Base-by-base conservation (phyloP, 2,329 filamentous ascomycete species). In the Massarina eburnea region DNA sequence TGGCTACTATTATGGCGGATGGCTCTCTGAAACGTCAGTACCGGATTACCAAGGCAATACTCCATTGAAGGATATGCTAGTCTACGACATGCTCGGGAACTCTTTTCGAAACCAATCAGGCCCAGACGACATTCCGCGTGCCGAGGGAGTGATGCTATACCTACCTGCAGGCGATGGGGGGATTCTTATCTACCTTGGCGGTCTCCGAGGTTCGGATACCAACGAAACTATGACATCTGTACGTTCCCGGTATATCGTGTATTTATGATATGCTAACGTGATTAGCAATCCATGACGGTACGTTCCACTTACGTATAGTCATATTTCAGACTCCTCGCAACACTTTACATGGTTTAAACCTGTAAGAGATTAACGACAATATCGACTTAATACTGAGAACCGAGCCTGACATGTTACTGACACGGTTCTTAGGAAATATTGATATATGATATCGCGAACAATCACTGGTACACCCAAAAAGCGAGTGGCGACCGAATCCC, bases 1-100 rank as follows among this genome's bases (percentile, higher is more conserved):
- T 47, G 80, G 75, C 2, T 85, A 79, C 58, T 81, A 82, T 58
- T 78, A 81, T 47, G 82, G 82, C 18, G 82, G 82, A 21, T 84
- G 78, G 76, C 68, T 80, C 39, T 80, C 74, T 49, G 78, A 79
- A 50, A 59, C 61, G 34, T 78, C 79, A 1, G 70, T 75, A 2
- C 66, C 75, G 1, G 73, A 73, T 12, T 83, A 79, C 77, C 57
- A 58, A 8, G 55, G 68, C 3, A 68, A 71, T 2, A 57, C 73
- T 20, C 75, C 76, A 8, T 76, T 75, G 1, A 72, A 71, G 7
- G 72, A 68, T 14, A 58, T 84, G 43, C 59, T 84, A 20, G 73
- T 72, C 35, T 84, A 82, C 58, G 71, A 77, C 51, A 80, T 83
- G 74, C 72, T 77, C 47, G 48, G 54, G 3, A 75, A 77, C 46